Base-by-base conservation (phyloP, 2,329 filamentous ascomycete genomes). In the Cryoendolithus antarcticus region DNA sequence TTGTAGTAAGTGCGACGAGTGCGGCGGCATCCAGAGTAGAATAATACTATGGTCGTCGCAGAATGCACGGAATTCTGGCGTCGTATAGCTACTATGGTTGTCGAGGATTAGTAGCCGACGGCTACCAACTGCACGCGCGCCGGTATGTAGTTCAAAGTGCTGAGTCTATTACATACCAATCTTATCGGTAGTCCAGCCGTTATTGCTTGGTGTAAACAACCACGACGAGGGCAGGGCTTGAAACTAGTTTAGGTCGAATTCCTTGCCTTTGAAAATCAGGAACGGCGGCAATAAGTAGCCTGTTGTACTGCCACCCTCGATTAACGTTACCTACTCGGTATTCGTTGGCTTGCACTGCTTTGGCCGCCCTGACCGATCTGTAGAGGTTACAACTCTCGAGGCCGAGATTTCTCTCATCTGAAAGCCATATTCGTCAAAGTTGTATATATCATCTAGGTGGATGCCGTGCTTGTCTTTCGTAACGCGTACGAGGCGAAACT, bases 311-410 rank as follows among this genome's bases (percentile, higher is more conserved):
- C 24, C 28, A 13, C 34, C 13, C 11, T 19, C 21, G 54, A 57
- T 57, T 11, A 44, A 32, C 36, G 48, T 56, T 21, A 44, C 45
- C 46, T 38, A 58, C 43, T 57, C 46, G 11, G 47, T 31, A 42
- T 54, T 56, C 9, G 45, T 42, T 42, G 44, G 48, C 38, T 56
- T 40, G 10, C 42, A 19, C 21, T 39, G 27, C 32, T 35, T 42
- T 32, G 36, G 37, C 34, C 44, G 40, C 11, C 40, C 27, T 33
- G 9, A 9, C 11, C 33, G 9, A 39, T 52, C 44, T 44, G 38
- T 39, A 21, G n/a, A 34, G 29, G 40, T 52, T 37, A 54, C 34
- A 9, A 52, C 49, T 32, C 38, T 51, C 21, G 31, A 42, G 30
- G 39, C 44, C n/a, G 24, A 27, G 19, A 48, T 48, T 4, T 44